Conservation (phyloP, 768 basidiomycete species). For the Kwoniella botswanensis region DNA sequence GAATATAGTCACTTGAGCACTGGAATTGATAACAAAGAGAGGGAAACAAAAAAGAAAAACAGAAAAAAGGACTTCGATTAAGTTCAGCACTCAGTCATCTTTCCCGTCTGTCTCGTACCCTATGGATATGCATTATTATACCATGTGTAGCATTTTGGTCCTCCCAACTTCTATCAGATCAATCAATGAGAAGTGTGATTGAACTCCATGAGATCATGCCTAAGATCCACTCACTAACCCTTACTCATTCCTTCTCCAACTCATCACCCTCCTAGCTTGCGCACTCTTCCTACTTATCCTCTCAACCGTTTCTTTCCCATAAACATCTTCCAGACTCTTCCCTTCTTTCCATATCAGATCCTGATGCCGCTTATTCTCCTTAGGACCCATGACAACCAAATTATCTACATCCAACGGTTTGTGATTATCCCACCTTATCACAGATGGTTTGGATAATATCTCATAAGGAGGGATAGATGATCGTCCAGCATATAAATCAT, state of each 20-base stretch:
- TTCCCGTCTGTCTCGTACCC: no score
- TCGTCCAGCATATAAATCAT: conserved; percentile 77
- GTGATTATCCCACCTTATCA: conserved; percentile 79
- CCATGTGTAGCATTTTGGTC: no score
- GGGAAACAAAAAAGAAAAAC: no score
- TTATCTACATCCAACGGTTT: conserved; percentile 75
- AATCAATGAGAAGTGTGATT: no score
- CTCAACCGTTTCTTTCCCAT: conserved; percentile 70
- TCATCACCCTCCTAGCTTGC: conserved; percentile 64
- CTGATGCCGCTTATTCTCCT: conserved; percentile 73
- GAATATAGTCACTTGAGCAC: no score
- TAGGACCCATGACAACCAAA: conserved; percentile 78
- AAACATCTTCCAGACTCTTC: conserved; percentile 65
- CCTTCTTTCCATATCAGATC: conserved; percentile 55
- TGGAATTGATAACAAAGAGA: no score
- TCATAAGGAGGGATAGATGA: conserved; percentile 77
- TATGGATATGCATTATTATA: no score
- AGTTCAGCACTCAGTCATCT: no score
- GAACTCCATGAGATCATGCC: no score
- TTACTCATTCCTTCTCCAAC: conserved; percentile 39
- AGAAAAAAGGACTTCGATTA: no score
- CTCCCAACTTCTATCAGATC: no score
- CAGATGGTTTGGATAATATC: conserved; percentile 72
- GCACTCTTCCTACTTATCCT: conserved; percentile 67
- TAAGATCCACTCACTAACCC: no score